phyloP scores from a whole-genome alignment of 2,329 filamentous ascomycete genomes.

The Fusarium vanettenii region DNA sequence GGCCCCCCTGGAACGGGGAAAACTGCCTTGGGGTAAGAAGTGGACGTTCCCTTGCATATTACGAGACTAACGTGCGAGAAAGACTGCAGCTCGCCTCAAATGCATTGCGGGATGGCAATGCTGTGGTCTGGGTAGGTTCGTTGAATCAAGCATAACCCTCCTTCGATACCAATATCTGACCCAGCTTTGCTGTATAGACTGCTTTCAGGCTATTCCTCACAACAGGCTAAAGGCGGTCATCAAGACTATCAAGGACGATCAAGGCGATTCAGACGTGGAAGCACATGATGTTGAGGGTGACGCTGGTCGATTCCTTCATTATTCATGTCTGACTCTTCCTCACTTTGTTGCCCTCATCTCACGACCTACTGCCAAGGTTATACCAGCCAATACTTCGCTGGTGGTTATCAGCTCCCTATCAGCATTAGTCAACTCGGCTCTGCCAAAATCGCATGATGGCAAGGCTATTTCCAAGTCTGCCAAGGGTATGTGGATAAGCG shows the following conservation, averaged over 20 bases:
- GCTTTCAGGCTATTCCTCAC: slow-evolving; percentile 55
- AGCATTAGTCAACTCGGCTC: slow-evolving; percentile 79
- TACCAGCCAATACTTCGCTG: slow-evolving; percentile 72
- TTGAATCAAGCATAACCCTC: slow-evolving; percentile 40
- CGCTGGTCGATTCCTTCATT: slow-evolving; percentile 57
- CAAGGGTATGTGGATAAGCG: slow-evolving; percentile 50
- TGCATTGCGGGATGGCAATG: slow-evolving; percentile 68
- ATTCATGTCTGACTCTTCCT: slow-evolving; percentile 69
- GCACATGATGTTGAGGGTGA: slow-evolving; percentile 30
- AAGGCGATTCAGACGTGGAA: slow-evolving; percentile 7
- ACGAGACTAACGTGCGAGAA: slow-evolving; percentile 30
- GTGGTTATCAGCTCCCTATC: slow-evolving; percentile 85
- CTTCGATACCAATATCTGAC: slow-evolving; percentile 1
- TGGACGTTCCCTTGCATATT: slow-evolving; percentile 17
- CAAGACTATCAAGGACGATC: slow-evolving; percentile 24
- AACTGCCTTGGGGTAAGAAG: slow-evolving; percentile 79
- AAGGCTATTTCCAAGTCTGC: slow-evolving; percentile 52
- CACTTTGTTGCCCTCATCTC: slow-evolving; percentile 81
- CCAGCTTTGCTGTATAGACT: slow-evolving; percentile 51
- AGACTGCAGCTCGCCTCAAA: slow-evolving; percentile 78
- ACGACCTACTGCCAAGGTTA: slow-evolving; percentile 71
- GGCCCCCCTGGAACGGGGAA: slow-evolving; percentile 89
- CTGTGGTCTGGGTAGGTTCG: slow-evolving; percentile 87
- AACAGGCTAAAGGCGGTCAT: slow-evolving; percentile 45
- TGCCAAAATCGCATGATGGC: slow-evolving; percentile 69